Evolutionary conservation across 2,329 filamentous ascomycete genomes (phyloP), one percentile per base, ranked within the genome.

Genomic region (Neonectria punicea): DNA sequence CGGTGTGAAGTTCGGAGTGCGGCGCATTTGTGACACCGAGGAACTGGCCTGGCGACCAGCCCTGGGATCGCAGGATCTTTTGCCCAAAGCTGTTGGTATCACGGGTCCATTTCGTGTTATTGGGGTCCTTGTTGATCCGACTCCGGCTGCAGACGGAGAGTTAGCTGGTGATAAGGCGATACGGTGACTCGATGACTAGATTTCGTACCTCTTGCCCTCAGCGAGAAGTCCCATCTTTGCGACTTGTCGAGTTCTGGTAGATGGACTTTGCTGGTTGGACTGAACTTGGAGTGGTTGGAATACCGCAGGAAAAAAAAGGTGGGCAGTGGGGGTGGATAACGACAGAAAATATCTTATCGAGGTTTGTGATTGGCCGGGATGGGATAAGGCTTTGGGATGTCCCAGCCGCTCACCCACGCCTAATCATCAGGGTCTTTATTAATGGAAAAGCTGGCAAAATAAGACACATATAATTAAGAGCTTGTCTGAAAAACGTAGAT

Each of bases 51-150:
- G 94, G 93, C 66, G 90, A 87, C 96, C 96, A 99, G 69, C 96
- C 96, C 75, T 98, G 94, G 16, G 91, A 86, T 54, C 90, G 89
- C 75, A 99, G 89, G 71, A 98, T 95, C 76, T 90, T 93, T 79
- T 97, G 94, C 72, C 96, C 96, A 78, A 96, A 98, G 58, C 89
- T 90, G 61, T 87, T 87, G 69, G 91, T 93, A 77, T 94, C 91
- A 74, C 91, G 90, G 61, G 91, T 90, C 96, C 96, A 99, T 85
- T 88, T 89, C 53, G 93, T 97, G 80, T 98, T 99, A 82, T 98
- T 98, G 8, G 96, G 96, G 80, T 99, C 96, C 77, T 92, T 87
- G 70, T 91, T 92, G 76, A 98, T 90, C 82, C 95, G 97, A 53
- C 85, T 73, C 57, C 79, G 78, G 58, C 80, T 80, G 56, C 4